Base-by-base conservation (phyloP, 2,329 filamentous ascomycete genomes). In the Harringtonia aguacate region DNA sequence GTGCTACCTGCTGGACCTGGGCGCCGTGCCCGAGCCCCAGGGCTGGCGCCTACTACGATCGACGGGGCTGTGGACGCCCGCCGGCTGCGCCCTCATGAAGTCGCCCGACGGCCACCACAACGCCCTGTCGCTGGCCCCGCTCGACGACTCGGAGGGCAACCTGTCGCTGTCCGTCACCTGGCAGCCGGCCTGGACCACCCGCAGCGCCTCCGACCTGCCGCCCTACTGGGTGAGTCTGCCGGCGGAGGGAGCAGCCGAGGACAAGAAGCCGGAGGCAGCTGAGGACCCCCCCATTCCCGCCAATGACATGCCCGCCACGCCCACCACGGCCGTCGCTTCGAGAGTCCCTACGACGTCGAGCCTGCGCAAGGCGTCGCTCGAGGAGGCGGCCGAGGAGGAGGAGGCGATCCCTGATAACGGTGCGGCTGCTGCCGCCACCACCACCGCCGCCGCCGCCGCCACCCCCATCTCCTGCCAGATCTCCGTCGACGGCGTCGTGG, bases 1-100 rank as follows among this genome's bases (percentile, higher is more conserved):
- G 1, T 70, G 67, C 22, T 82, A 82, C 47, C 59, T 83, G 30
- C 58, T 83, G 2, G 79, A 83, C 55, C 63, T 80, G 9, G 79
- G 79, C 3, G 79, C 78, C 2, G 63, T 78, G 3, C 77, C 77
- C 0, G 73, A 79, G 46, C 58, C 72, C 0, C 72, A 74, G 40
- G 77, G 76, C 3, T 79, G 76, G 69, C 69, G 68, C 34, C 58
- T 79, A 50, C 50, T 81, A 45, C 65, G 74, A 22, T 70, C 69
- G 0, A 73, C 73, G 6, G 77, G 77, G 0, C 53, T 80, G 2
- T 80, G 77, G 75, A 76, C 77, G 3, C 76, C 77, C 0, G 68
- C 70, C 1, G 77, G 75, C 4, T 79, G 75, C 29, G 61, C 69
- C 0, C 55, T 81, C 42, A 68, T 81, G 63, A 66, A 65, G 49